Evolutionary conservation across 148 eudicot species (phyloP), one percentile per base, ranked within the genome.

Genomic region (Chenopodium formosanum): DNA sequence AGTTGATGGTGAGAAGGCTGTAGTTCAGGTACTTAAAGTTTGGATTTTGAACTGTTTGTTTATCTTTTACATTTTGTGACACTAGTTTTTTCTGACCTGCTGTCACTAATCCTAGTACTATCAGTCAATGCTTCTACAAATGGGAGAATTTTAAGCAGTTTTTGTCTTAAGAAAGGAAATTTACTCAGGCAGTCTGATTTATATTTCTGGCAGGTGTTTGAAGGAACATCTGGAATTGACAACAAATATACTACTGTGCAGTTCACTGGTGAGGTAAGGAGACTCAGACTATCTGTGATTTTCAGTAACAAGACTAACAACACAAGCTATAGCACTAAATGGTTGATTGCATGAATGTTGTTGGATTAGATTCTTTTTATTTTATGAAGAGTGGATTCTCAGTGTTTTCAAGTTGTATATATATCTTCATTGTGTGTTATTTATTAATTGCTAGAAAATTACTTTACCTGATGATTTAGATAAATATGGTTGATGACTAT

Each of bases 1-100:
- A 88, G 99, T 96, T 85, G 99, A 96, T 80, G 99, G 98, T 48
- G 99, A 96, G 84, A 96, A 94, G 86, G 99, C 98, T 80, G 99
- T 95, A 83, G 99, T 96, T 80, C 99, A 96, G 98, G 98, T 92
- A 78, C 83, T 83, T 8, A 31, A 34, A 71, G 14, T 48, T 17
- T 48, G 29, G 47, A 32, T 20, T 75, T 29, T 70, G 46, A 79
- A 65, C 7, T 4, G 20, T n/a, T 44, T 63, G 25, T 83, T 25
- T 65, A 64, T 20, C 44, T 48, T 32, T 34, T 72, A 22, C n/a
- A 17, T 72, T 58, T 23, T 67, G 58, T 13, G 14, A 27, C 29
- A n/a, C 13, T 19, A 62, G 52, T 29, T 48, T 29, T 31, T 23
- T 53, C 40, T 48, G n/a, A 78, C 58, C 32, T 64, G 52, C 23